Conservation (phyloP, 1,284 basidiomycete species). For the Ganoderma sinense region DNA sequence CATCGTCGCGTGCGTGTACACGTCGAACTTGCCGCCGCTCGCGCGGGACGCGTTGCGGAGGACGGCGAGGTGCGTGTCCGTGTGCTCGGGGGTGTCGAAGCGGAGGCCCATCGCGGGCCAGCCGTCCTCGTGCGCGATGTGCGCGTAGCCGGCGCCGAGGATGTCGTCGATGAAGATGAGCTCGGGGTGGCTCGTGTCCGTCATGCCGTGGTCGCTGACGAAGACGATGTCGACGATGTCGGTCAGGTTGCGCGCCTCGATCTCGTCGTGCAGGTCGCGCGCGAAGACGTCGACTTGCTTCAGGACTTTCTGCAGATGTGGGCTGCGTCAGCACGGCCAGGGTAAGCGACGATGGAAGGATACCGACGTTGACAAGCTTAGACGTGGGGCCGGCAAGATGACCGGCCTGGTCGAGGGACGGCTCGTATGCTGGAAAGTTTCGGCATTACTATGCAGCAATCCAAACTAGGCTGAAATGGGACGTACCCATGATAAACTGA, state of each 20-base stretch:
- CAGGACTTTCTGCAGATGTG: conserved; percentile 63
- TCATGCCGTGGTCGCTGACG: conserved; percentile 95
- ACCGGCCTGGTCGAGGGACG: conserved; percentile 83
- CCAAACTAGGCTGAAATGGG: not conserved
- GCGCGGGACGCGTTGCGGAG: conserved; percentile 59
- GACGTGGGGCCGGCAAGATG: conserved; percentile 83
- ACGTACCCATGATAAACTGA: conserved; percentile 78
- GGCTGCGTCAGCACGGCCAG: not conserved
- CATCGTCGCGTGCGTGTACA: conserved; percentile 85
- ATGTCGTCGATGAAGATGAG: conserved; percentile 86
- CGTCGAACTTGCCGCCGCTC: conserved; percentile 72
- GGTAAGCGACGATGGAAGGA: not conserved
- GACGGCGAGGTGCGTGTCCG: conserved; percentile 58
- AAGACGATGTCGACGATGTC: conserved; percentile 90
- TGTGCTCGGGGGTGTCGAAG: conserved; percentile 68
- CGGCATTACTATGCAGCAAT: not conserved
- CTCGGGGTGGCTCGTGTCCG: conserved; percentile 79
- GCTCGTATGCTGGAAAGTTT: conserved; percentile 67
- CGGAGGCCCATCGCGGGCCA: conserved; percentile 89
- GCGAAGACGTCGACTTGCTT: conserved; percentile 79
- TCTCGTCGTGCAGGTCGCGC: conserved; percentile 65
- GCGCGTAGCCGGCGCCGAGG: conserved; percentile 72
- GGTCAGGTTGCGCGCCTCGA: conserved; percentile 78
- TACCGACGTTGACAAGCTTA: conserved; percentile 69
- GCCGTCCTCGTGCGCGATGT: conserved; percentile 80